phyloP scores from a whole-genome alignment of 1,139 yeast species.

The Kodamaea plutei region DNA sequence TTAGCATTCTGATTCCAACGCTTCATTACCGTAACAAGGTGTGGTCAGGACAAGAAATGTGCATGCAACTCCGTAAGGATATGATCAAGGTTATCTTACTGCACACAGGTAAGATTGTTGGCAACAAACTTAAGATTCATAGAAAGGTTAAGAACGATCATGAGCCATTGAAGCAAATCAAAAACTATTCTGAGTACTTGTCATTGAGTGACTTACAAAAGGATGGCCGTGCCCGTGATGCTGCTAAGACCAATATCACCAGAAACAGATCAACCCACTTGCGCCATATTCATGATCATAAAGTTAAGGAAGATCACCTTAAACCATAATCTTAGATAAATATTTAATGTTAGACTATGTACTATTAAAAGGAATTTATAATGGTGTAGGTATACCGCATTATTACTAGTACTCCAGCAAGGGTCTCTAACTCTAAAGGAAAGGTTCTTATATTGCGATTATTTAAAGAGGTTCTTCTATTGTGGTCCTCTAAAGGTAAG shows the following conservation, averaged over 20 bases:
- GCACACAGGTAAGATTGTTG: slow-evolving; percentile 76
- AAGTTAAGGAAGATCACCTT: no score
- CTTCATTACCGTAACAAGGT: slow-evolving; percentile 61
- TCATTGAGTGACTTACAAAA: slow-evolving; percentile 39
- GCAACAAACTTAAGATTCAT: slow-evolving; percentile 62
- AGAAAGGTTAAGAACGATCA: slow-evolving; percentile 25
- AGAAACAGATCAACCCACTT: no score
- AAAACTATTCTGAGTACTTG: slow-evolving; percentile 36
- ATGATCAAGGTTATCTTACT: slow-evolving; percentile 62
- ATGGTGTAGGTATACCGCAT: no score
- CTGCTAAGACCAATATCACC: slow-evolving; percentile 12
- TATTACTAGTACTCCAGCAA: no score
- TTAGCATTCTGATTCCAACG: slow-evolving; percentile 62
- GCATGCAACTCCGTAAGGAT: slow-evolving; percentile 61
- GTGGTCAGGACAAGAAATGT: slow-evolving; percentile 77
- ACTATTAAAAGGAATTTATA: no score
- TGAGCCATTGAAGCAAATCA: slow-evolving; percentile 44
- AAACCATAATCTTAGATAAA: no score
- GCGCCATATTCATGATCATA: no score
- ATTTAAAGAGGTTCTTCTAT: no score
- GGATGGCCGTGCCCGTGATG: slow-evolving; percentile 25
- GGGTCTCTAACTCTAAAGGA: no score
- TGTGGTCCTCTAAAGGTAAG: no score
- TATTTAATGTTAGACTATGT: no score
- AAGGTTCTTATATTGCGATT: no score